These are phyloP conservation scores for Phialemoniopsis sp. DNA, from an alignment of 2,329 filamentous ascomycete species.

Conservation along the genomic window DNA sequence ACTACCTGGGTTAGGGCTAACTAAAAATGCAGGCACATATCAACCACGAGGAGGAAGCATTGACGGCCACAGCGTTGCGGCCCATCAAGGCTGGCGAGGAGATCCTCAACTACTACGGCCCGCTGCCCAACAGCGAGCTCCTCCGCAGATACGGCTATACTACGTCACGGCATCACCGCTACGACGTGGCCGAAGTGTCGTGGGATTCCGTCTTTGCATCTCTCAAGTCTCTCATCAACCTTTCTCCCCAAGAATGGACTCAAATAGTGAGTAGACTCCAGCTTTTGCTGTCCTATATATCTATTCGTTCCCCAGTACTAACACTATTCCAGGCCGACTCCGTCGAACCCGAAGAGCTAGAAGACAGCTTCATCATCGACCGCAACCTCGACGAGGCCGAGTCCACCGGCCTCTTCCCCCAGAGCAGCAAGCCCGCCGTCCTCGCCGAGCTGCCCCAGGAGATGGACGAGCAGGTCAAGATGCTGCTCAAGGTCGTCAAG, in stretches of 20 bases:
- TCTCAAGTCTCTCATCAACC: conserved; percentile 10
- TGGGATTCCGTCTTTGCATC: conserved; percentile 37
- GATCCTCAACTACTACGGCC: conserved; percentile 85
- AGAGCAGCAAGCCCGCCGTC: conserved; percentile 13
- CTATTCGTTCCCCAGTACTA: conserved; percentile 9
- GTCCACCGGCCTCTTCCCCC: conserved; percentile 37
- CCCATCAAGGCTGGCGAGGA: conserved; percentile 68
- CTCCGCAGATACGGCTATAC: conserved; percentile 84
- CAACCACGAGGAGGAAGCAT: conserved; percentile 46
- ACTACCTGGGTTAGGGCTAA: not conserved
- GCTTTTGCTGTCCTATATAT: conserved; percentile 19
- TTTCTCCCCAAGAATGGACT: conserved; percentile 27
- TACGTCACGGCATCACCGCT: conserved; percentile 70
- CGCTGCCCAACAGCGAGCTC: conserved; percentile 77
- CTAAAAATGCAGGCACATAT: conserved; percentile 41
- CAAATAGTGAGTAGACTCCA: conserved; percentile 32
- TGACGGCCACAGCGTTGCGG: conserved; percentile 70
- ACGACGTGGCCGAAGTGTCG: conserved; percentile 79
- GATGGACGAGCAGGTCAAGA: conserved; percentile 46
- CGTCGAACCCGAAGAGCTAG: conserved; percentile 63
- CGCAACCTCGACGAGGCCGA: conserved; percentile 48
- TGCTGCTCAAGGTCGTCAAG: conserved; percentile 42
- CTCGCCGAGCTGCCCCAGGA: conserved; percentile 43
- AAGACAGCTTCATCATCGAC: conserved; percentile 71
- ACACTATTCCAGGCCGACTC: conserved; percentile 26